Percentiles rank a stretch among this genome's conserved stretches.
These are phyloP conservation scores for Plasmodium coatneyi DNA, from an alignment of 169 alveolate species.

Conservation along the genomic window DNA sequence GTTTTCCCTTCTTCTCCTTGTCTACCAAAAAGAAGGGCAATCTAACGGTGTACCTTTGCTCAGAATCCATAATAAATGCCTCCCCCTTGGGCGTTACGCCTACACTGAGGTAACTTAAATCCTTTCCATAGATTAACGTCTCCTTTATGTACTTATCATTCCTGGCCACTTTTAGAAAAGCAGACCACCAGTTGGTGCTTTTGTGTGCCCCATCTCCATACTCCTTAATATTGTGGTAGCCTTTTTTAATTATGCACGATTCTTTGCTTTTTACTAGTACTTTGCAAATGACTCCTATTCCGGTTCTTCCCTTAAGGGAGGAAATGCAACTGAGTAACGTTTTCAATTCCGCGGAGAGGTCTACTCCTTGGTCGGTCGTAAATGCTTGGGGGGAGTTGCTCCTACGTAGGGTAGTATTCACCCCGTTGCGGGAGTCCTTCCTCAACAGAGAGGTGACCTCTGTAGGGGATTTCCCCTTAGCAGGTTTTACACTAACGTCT, in stretches of 20 bases:
- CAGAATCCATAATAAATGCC: neutral
- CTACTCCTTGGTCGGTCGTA: neutral
- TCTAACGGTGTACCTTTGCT: constrained; percentile 8
- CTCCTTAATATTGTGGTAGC: constrained; percentile 55
- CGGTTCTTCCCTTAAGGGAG: constrained; percentile 71
- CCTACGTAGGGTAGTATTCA: neutral
- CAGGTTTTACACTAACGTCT: neutral
- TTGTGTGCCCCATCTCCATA: constrained; percentile 59
- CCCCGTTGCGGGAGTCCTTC: too few relatives aligned
- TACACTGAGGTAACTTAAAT: constrained; percentile 50
- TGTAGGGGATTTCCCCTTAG: too few relatives aligned
- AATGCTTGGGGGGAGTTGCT: neutral
- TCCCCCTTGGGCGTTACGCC: constrained; percentile 63
- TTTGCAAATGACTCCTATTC: constrained; percentile 50
- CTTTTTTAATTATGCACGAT: constrained; percentile 34
- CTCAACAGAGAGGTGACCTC: too few relatives aligned
- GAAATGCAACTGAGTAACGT: constrained; percentile 24
- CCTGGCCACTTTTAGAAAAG: constrained; percentile 58
- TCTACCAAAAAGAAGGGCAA: constrained; percentile 26
- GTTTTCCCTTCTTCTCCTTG: neutral
- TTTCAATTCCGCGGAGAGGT: constrained; percentile 28
- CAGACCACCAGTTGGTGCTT: constrained; percentile 63
- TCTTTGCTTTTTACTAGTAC: constrained; percentile 61
- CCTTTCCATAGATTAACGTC: constrained; percentile 20
- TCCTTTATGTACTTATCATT: constrained; percentile 57